Conservation (phyloP, 2,329 filamentous ascomycete species). For the Nigrospora osmanthi region DNA sequence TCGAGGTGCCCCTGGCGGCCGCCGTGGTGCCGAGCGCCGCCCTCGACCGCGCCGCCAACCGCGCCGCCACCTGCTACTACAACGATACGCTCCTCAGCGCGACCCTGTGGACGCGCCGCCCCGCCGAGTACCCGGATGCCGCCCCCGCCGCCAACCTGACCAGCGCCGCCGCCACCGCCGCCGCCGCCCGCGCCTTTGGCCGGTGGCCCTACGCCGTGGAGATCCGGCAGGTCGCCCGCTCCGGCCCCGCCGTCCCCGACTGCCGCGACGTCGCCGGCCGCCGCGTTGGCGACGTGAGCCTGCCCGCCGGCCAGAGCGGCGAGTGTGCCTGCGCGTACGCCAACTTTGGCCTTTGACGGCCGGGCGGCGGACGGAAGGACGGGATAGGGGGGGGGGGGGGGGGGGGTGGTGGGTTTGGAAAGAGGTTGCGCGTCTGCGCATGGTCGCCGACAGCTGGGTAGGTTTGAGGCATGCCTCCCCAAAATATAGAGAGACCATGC, state of each 20-base stretch:
- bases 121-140: constrained; percentile 19
- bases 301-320: constrained; percentile 11
- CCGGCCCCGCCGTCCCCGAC: constrained; percentile 40
- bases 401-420: too few species aligned
- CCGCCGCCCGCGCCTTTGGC: constrained; percentile 26
- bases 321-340: constrained; percentile 30
- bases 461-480: too few species aligned
- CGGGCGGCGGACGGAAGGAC: not conserved
- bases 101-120: constrained; percentile 48
- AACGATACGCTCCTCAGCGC: constrained; percentile 46
- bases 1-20: constrained; percentile 45
- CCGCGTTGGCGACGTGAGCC: constrained; percentile 27
- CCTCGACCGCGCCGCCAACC: constrained; percentile 25
- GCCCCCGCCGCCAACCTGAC: constrained; percentile 7
- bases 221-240: constrained; percentile 40
- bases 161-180: constrained; percentile 5
- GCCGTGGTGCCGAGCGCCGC: constrained; percentile 38
- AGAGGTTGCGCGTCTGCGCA: too few species aligned
- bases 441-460: too few species aligned
- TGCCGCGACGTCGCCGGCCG: constrained; percentile 37
- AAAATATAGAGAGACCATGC: too few species aligned
- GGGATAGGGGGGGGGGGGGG: not conserved
- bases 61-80: constrained; percentile 49
- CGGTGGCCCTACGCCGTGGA: constrained; percentile 53
- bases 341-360: constrained; percentile 17